Percentiles rank a stretch among this genome's conserved stretches.
Evolutionary conservation across 106 monocot genomes (phyloP).

Genomic region (Dioscorea zingiberensis): DNA sequence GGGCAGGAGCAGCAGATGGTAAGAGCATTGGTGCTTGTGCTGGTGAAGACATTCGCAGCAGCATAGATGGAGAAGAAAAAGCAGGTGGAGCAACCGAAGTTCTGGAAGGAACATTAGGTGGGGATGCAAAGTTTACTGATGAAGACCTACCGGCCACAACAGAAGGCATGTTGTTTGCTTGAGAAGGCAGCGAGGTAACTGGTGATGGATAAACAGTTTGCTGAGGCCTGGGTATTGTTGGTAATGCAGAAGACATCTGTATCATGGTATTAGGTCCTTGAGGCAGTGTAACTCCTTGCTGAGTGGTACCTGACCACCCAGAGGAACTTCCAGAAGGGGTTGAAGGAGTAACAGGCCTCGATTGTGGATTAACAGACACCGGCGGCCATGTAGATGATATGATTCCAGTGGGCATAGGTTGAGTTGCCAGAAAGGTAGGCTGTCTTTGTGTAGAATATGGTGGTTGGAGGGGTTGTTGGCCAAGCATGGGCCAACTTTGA

Average conservation of each 20-base stretch:
- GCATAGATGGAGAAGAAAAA: slow-evolving; percentile 18
- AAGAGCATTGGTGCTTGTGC: slow-evolving; percentile 9
- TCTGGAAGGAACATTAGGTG: slow-evolving; percentile 7
- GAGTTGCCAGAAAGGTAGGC: slow-evolving; percentile 12
- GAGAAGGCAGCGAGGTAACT: slow-evolving; percentile 10
- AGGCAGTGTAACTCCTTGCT: slow-evolving; percentile 1
- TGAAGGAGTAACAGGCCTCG: not conserved
- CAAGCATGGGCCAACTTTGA: slow-evolving; percentile 9
- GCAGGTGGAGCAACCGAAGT: slow-evolving; percentile 8
- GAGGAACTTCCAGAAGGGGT: slow-evolving; percentile 10
- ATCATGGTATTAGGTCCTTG: slow-evolving; percentile 14
- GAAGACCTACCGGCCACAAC: slow-evolving; percentile 9
- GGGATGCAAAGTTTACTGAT: slow-evolving; percentile 21
- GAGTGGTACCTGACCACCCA: slow-evolving; percentile 15
- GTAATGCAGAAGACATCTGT: slow-evolving; percentile 16
- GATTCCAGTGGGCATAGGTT: slow-evolving; percentile 1
- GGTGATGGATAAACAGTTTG: not conserved
- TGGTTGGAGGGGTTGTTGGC: slow-evolving; percentile 13
- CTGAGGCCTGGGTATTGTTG: slow-evolving; percentile 4
- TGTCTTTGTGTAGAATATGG: slow-evolving; percentile 13
- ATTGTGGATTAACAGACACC: slow-evolving; percentile 17
- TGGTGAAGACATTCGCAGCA: not conserved
- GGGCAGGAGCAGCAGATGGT: not conserved
- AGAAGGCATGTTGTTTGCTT: slow-evolving; percentile 18
- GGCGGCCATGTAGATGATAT: slow-evolving; percentile 14